Evolutionary conservation across 2,329 filamentous ascomycete species (phyloP), one percentile per base, ranked within the genome.

Genomic region (Ophiostoma perfectum): DNA sequence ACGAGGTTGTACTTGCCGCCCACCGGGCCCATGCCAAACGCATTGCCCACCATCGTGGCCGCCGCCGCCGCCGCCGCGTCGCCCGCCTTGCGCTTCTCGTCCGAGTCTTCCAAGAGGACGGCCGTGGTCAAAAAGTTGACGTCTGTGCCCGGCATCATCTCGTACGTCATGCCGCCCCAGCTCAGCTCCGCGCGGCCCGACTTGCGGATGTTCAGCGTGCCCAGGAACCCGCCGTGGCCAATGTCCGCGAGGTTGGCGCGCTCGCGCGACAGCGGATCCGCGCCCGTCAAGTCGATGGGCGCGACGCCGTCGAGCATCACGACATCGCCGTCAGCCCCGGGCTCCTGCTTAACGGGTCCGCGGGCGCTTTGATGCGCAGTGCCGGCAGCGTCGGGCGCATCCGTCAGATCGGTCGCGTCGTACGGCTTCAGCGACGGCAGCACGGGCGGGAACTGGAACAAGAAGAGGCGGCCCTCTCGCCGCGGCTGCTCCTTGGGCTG

Each of bases 371-470:
- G 27, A 27, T 27, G 27, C 27, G 27, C 27, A 27, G 42, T 27
- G 55, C 12, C 16, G 45, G 27, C 9, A 38, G 12, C 27, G 55
- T 42, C 60, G 8, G 16, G 11, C n/a, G 7, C 60, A 47, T 14
- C 9, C 45, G 45, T 14, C 55, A 12, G 8, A 4, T 16, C 38
- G 38, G 7, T 38, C 11, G 9, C 14, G 38, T 18, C 41, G 12
- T 5, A 4, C n/a, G 63, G 75, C 70, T 78, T 70, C n/a, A 89
- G 78, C 0, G 84, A 83, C 7, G 87, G 86, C 11, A 89, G 80
- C 4, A 88, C 78, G 5, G 86, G 86, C 55, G 87, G 87, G 72
- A 89, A 84, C 72, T 89, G 87, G 77, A 89, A 89, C 65, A 89
- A 79, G 71, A 88, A 88, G 66, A 88, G 76, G 49, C 84, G 81